These are phyloP conservation scores for Pythium vanterpoolii DNA, from an alignment of 352 stramenopile species.

Conservation along the genomic window DNA sequence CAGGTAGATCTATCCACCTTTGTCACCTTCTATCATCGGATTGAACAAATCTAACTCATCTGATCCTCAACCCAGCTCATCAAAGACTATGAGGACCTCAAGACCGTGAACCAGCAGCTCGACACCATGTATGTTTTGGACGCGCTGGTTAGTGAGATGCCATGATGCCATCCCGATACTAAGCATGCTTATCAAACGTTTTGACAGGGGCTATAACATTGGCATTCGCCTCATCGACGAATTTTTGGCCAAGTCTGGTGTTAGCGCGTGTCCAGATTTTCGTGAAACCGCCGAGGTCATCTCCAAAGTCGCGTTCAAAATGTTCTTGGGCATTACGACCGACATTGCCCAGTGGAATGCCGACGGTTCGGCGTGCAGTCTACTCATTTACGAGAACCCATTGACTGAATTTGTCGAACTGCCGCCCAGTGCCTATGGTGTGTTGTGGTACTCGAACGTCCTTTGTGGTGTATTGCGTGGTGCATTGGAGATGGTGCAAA, in stretches of 20 bases:
- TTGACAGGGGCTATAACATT: slow-evolving; percentile 97
- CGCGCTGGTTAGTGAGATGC: no score
- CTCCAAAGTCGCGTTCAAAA: slow-evolving; percentile 96
- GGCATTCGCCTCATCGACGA: slow-evolving; percentile 97
- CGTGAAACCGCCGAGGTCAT: slow-evolving; percentile 94
- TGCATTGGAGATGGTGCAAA: slow-evolving; percentile 94
- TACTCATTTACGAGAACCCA: slow-evolving; percentile 97
- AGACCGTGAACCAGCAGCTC: slow-evolving; percentile 94
- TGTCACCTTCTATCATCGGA: no score
- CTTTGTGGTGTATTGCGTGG: slow-evolving; percentile 95
- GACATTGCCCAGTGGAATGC: slow-evolving; percentile 90
- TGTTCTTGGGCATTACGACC: slow-evolving; percentile 96
- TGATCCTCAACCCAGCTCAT: slow-evolving; percentile 65
- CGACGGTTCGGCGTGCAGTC: slow-evolving; percentile 85
- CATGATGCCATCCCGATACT: no score
- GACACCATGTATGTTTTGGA: slow-evolving; percentile 96
- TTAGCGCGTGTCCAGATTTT: slow-evolving; percentile 84
- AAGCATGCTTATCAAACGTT: no score
- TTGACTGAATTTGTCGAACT: slow-evolving; percentile 91
- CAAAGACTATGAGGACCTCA: slow-evolving; percentile 95
- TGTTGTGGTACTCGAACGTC: slow-evolving; percentile 96
- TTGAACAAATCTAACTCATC: neutral
- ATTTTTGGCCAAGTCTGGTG: slow-evolving; percentile 95
- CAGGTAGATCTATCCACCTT: slow-evolving; percentile 42
- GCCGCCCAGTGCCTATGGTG: slow-evolving; percentile 80